phyloP scores from a whole-genome alignment of 2,329 filamentous ascomycete species.

The Podosphaera leucotricha region DNA sequence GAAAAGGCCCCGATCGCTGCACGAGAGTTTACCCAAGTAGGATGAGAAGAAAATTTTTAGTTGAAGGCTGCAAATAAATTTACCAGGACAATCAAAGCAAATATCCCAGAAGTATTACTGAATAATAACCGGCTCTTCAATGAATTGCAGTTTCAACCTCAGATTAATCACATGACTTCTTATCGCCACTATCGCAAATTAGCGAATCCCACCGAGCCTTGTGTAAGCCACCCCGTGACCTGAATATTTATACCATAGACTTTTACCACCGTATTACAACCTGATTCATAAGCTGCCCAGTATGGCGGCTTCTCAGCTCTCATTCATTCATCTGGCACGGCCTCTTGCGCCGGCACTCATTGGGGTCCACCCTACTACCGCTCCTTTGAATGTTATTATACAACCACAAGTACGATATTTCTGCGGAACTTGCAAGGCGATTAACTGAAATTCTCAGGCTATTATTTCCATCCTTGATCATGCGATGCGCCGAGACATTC shows the following conservation, averaged over 20 bases:
- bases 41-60: no score
- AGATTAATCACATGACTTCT: conserved; percentile 1
- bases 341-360: conserved; percentile 65
- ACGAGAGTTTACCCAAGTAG: no score
- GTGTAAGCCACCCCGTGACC: neutral
- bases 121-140: no score
- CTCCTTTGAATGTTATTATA: conserved; percentile 81
- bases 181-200: neutral
- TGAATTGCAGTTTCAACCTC: no score
- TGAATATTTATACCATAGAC: no score
- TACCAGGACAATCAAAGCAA: no score
- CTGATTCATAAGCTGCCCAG: conserved; percentile 21
- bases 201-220: conserved; percentile 1
- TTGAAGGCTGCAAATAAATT: no score
- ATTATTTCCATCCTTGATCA: conserved; percentile 73
- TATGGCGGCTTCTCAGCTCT: conserved; percentile 57
- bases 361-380: conserved; percentile 62
- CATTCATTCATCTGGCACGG: conserved; percentile 84
- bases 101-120: no score
- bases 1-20: no score
- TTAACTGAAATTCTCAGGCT: conserved; percentile 23
- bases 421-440: neutral
- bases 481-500: conserved; percentile 48
- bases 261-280: no score
- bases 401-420: conserved; percentile 59